Base-by-base conservation (phyloP, 2,329 filamentous ascomycete species). In the Rhynchosporium agropyri region DNA sequence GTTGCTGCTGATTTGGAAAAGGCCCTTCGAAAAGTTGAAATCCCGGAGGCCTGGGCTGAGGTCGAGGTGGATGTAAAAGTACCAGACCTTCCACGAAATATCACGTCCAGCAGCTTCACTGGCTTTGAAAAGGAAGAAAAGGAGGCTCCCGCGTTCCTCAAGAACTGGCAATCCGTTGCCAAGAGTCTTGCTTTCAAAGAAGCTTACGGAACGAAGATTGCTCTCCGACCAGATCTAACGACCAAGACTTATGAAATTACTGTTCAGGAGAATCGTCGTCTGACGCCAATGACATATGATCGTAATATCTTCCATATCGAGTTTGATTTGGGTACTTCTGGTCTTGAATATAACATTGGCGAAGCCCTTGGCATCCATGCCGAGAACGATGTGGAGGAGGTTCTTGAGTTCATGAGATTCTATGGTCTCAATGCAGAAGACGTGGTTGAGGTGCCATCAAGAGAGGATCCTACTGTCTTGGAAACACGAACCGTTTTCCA, bases 301-400 rank as follows among this genome's bases (percentile, higher is more conserved):
- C 92, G 95, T 71, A 97, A 99, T 83, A 98, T 99, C 78, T 99
- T 99, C 89, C 95, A 99, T 80, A 98, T 99, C 67, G 95, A 99
- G 79, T 99, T 99, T 73, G 95, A 98, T 74, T 86, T 99, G 29
- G 94, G 94, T 65, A 79, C 89, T 72, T 96, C 94, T 40, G 94
- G 93, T 45, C 86, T 99, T 68, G 97, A 86, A 48, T 99, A 99
- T 79, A 91, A 96, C 75, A 98, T 99, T 72, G 95, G 95, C 62
- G 95, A 99, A 80, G 95, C 95, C 53, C 88, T 99, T 20, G 95
- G 95, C 68, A 93, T 99, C 67, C 95, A 99, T 76, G 91, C 92
- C 6, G 91, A 98, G 78, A 99, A 99, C 77, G 89, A 98, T 76
- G 83, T 88, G 53, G 79, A 81, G 51, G 84, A 95, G 65, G 89